These are phyloP conservation scores for Aspergillus carbonarius DNA, from an alignment of 2,329 filamentous ascomycete species.

Conservation along the genomic window DNA sequence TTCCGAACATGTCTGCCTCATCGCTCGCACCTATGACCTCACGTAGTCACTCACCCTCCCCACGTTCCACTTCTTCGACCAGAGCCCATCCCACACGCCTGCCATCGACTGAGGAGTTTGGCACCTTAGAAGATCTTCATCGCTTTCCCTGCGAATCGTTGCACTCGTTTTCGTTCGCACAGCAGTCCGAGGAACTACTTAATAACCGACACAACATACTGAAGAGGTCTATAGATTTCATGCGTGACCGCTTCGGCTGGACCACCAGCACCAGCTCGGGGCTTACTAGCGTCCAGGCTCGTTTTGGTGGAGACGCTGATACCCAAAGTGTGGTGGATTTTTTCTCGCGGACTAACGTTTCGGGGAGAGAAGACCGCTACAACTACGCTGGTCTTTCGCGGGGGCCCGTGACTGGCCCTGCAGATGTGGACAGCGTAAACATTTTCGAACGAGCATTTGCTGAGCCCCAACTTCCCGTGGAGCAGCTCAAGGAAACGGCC, in stretches of 20 bases:
- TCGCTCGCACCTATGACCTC: constrained; percentile 60
- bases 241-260: constrained; percentile 89
- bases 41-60: constrained; percentile 70
- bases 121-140: constrained; percentile 77
- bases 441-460: constrained; percentile 82
- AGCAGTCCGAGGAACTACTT: constrained; percentile 88
- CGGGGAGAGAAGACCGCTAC: constrained; percentile 58
- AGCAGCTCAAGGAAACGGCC: constrained; percentile 20
- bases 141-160: constrained; percentile 94
- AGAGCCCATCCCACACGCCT: constrained; percentile 54
- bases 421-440: constrained; percentile 70
- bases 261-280: constrained; percentile 66
- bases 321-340: constrained; percentile 89
- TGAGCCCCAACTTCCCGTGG: constrained; percentile 30
- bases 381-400: constrained; percentile 46
- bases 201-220: constrained; percentile 90
- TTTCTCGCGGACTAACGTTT: constrained; percentile 75
- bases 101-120: constrained; percentile 66
- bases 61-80: constrained; percentile 61
- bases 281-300: constrained; percentile 79
- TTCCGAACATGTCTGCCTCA: constrained; percentile 62
- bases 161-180: constrained; percentile 97
- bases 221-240: constrained; percentile 92
- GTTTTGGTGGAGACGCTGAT: constrained; percentile 77
- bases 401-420: constrained; percentile 78